Percentiles rank a stretch among this genome's conserved stretches.
Conservation (phyloP, 495 filamentous ascomycete species). For the Xeromyces bisporus region DNA sequence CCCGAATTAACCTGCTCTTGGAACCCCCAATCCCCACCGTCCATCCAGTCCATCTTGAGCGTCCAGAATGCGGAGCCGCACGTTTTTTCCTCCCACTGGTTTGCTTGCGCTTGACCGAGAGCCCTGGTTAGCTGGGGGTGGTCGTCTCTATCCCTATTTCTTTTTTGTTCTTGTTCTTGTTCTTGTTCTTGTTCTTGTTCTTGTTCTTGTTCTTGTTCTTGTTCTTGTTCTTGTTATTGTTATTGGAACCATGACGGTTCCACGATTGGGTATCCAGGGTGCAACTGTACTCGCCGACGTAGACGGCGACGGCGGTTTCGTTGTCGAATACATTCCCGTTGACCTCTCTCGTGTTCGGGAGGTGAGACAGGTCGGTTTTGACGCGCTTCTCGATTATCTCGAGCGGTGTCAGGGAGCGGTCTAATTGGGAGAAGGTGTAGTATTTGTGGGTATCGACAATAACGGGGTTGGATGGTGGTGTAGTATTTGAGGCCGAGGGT, state of each 20-base stretch:
- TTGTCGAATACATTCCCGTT: conserved; percentile 23
- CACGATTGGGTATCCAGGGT: conserved; percentile 29
- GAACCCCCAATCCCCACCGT: conserved; percentile 40
- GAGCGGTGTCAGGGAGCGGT: conserved; percentile 27
- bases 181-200: too few relatives aligned
- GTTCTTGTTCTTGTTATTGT: too few relatives aligned
- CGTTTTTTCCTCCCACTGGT: conserved; percentile 23
- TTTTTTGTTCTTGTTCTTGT: too few relatives aligned
- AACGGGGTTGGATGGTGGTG: conserved; percentile 22
- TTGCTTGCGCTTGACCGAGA: conserved; percentile 31
- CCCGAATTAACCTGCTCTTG: conserved; percentile 22
- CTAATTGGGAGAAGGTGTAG: conserved; percentile 30
- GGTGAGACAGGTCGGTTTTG: conserved; percentile 1
- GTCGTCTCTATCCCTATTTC: conserved; percentile 12
- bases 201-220: too few relatives aligned
- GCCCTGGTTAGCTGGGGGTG: conserved; percentile 15
- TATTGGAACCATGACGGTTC: conserved; percentile 14
- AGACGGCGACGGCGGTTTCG: conserved; percentile 27
- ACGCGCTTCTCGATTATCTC: conserved; percentile 26
- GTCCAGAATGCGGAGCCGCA: conserved; percentile 38
- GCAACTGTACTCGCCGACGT: conserved; percentile 40
- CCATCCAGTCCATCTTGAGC: conserved; percentile 37
- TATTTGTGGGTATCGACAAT: conserved; percentile 40
- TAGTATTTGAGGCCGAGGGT: neutral
- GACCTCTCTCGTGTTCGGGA: too few relatives aligned